Percentiles rank a stretch among this genome's conserved stretches.
Evolutionary conservation across 208 protist species (phyloP).

Genomic region (Vickermania spadyakhi): DNA sequence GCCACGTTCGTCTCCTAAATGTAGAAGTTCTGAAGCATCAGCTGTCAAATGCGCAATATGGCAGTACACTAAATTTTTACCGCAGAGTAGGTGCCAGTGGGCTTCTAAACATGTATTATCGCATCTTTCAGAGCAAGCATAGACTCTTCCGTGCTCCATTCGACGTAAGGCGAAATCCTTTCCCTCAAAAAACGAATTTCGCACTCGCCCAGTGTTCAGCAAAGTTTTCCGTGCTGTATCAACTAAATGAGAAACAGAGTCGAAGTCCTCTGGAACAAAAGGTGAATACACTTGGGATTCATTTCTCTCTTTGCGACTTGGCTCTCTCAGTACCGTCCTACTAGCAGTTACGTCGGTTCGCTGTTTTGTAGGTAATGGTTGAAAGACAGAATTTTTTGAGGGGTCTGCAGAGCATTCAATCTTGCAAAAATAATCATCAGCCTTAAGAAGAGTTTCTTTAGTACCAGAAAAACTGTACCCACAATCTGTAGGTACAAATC

Average conservation of each 20-base stretch:
- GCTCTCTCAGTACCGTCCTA: too few species aligned
- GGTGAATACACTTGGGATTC: too few species aligned
- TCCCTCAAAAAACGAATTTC: conserved; percentile 76
- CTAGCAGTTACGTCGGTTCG: too few species aligned
- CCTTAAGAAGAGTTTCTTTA: too few species aligned
- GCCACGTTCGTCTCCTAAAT: conserved; percentile 67
- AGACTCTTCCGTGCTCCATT: conserved; percentile 67
- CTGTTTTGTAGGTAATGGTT: too few species aligned
- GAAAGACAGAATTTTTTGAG: too few species aligned
- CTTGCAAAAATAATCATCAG: too few species aligned
- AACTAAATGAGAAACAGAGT: conserved; percentile 22
- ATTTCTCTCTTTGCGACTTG: too few species aligned
- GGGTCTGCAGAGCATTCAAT: too few species aligned
- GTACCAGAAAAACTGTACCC: too few species aligned
- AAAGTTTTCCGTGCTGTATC: conserved; percentile 43
- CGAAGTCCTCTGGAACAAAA: conserved; percentile 34
- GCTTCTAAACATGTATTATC: conserved; percentile 45
- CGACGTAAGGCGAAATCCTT: conserved; percentile 41
- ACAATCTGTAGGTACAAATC: too few species aligned
- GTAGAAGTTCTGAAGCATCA: conserved; percentile 44
- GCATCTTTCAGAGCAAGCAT: conserved; percentile 67
- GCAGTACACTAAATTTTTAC: conserved; percentile 62
- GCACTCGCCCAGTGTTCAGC: conserved; percentile 56
- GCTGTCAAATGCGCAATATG: conserved; percentile 59
- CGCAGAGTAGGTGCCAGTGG: conserved; percentile 75